These are phyloP conservation scores for Lactuca sativa DNA, from an alignment of 129 eudicot species.

Conservation along the genomic window DNA sequence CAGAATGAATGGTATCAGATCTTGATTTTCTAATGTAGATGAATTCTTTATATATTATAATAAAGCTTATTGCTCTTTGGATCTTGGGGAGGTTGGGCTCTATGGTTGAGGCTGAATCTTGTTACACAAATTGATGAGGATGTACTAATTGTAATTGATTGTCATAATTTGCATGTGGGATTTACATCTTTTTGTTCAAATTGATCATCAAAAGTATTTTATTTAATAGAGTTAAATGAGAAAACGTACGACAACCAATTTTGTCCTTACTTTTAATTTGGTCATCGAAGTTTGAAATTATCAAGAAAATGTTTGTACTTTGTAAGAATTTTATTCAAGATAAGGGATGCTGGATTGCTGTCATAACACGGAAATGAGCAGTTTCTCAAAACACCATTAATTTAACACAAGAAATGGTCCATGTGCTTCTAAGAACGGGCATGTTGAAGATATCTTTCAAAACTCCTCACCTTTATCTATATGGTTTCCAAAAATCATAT, in stretches of 20 bases:
- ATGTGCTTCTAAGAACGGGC: no score
- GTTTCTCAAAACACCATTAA: no score
- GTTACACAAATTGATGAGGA: conserved; percentile 29
- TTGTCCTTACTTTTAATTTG: not conserved
- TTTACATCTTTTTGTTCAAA: not conserved
- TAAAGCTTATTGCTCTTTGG: conserved; percentile 20
- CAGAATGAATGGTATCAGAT: not conserved
- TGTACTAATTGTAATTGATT: conserved; percentile 31
- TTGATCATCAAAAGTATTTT: conserved; percentile 1
- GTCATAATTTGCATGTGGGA: conserved; percentile 5
- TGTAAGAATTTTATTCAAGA: not conserved
- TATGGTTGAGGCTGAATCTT: conserved; percentile 38
- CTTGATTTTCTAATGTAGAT: conserved; percentile 12
- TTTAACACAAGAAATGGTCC: no score
- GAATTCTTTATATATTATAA: not conserved
- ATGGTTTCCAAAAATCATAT: no score
- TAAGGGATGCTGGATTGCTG: no score
- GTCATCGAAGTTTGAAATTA: no score
- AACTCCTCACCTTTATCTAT: no score
- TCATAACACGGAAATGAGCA: no score
- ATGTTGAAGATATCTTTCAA: no score
- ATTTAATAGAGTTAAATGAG: not conserved
- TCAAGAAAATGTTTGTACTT: not conserved
- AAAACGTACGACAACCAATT: not conserved
- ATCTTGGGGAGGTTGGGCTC: conserved; percentile 37